Percentiles rank a stretch among this genome's conserved stretches.
Evolutionary conservation across 805 yeast species (phyloP).

Genomic region (Tetrapisispora fleetii): DNA sequence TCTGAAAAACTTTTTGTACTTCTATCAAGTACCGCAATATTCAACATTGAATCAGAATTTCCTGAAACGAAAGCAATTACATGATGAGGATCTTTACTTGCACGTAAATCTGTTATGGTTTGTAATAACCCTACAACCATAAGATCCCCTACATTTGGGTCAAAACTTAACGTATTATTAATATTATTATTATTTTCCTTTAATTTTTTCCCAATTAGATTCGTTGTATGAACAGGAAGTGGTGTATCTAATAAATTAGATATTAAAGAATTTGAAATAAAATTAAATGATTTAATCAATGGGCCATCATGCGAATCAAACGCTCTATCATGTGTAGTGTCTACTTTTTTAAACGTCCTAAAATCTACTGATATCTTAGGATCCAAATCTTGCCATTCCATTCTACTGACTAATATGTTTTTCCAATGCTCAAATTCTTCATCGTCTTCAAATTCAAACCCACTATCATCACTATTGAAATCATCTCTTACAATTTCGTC

Average conservation of each 20-base stretch:
- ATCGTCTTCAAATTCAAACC: constrained; percentile 3
- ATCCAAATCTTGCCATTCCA: constrained; percentile 12
- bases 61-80: constrained; percentile 19
- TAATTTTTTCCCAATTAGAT: not conserved
- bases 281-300: constrained; percentile 12
- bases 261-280: constrained; percentile 16
- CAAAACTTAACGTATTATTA: constrained; percentile 4
- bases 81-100: constrained; percentile 12
- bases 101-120: constrained; percentile 16
- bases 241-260: constrained; percentile 3
- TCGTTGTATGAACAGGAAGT: not conserved
- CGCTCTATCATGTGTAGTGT: constrained; percentile 6
- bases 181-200: not conserved
- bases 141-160: constrained; percentile 16
- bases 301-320: constrained; percentile 9
- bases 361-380: constrained; percentile 13
- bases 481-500: constrained; percentile 7
- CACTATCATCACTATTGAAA: constrained; percentile 2
- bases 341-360: constrained; percentile 14
- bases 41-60: constrained; percentile 10
- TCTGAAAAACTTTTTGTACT: not conserved
- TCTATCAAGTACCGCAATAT: constrained; percentile 4
- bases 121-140: constrained; percentile 15
- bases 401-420: constrained; percentile 8
- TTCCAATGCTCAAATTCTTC: constrained; percentile 10